phyloP scores from a whole-genome alignment of 2,329 filamentous ascomycete species.

The Arthrobotrys sphaeroides region DNA sequence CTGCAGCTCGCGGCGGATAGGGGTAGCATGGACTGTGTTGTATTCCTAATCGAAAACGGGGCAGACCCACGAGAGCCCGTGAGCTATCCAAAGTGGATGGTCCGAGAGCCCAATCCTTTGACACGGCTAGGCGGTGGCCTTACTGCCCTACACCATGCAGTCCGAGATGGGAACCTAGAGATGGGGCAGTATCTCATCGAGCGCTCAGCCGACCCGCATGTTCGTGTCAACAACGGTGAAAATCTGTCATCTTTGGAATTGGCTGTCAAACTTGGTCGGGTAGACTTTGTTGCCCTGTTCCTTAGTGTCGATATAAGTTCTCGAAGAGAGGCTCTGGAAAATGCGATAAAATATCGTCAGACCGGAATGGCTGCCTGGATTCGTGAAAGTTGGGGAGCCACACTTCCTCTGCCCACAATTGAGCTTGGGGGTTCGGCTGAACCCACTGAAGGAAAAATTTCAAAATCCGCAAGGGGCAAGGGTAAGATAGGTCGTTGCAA shows the following conservation, averaged over 20 bases:
- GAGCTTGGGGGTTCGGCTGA: neutral
- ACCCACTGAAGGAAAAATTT: neutral
- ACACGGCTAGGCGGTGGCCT: neutral
- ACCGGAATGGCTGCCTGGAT: neutral
- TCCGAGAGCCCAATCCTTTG: neutral
- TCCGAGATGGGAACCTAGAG: conserved; percentile 4
- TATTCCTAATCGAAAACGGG: conserved; percentile 3
- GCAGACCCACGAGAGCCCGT: neutral
- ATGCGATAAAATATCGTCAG: neutral
- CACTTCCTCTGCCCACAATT: neutral
- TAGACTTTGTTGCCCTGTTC: conserved; percentile 9
- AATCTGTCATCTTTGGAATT: neutral
- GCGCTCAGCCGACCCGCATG: neutral
- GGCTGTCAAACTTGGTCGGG: neutral
- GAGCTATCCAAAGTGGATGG: neutral
- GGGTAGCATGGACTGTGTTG: neutral
- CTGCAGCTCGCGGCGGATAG: neutral
- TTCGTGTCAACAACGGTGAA: neutral
- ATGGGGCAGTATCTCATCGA: conserved; percentile 14
- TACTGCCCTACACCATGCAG: conserved; percentile 2
- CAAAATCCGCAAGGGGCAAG: no score
- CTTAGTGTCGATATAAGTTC: conserved; percentile 6
- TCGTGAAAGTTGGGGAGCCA: neutral
- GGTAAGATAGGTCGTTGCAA: no score
- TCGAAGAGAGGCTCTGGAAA: neutral